Evolutionary conservation across 345 rosid genomes (phyloP).

Genomic region (Microthlaspi erraticum): DNA sequence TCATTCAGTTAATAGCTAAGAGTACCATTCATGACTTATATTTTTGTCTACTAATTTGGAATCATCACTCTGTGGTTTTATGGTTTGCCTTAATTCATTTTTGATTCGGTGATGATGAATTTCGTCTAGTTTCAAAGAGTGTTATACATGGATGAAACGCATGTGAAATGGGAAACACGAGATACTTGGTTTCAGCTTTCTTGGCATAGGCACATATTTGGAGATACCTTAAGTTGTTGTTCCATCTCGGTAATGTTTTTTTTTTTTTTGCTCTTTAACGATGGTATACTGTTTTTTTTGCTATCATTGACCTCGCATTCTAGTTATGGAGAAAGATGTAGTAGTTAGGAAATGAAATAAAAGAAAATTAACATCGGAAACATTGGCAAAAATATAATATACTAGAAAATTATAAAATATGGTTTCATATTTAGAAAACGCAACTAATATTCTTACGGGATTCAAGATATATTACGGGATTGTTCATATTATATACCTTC

Average conservation of each 20-base stretch:
- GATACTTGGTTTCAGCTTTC: slow-evolving; percentile 33
- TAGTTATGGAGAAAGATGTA: not conserved
- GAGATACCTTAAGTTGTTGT: slow-evolving; percentile 23
- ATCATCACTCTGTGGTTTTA: not conserved
- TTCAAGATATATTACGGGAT: not conserved
- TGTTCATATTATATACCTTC: not conserved
- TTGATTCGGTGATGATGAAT: not conserved
- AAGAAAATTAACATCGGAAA: not conserved
- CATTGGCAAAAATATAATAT: not conserved
- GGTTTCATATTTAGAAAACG: not conserved
- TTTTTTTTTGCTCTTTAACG: not conserved
- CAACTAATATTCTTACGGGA: slow-evolving; percentile 2
- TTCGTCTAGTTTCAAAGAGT: not conserved
- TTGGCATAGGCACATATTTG: slow-evolving; percentile 29
- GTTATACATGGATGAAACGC: not conserved
- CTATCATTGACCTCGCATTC: slow-evolving; percentile 1
- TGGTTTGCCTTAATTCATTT: not conserved
- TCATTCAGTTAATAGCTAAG: not conserved
- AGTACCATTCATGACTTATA: not conserved
- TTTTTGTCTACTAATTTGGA: slow-evolving; percentile 1
- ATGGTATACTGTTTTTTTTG: not conserved
- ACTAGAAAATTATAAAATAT: not conserved
- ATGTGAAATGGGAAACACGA: slow-evolving; percentile 21
- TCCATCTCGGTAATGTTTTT: slow-evolving; percentile 17
- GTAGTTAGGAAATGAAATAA: not conserved